Conservation (phyloP, 345 rosid species). For the Angophora floribunda region DNA sequence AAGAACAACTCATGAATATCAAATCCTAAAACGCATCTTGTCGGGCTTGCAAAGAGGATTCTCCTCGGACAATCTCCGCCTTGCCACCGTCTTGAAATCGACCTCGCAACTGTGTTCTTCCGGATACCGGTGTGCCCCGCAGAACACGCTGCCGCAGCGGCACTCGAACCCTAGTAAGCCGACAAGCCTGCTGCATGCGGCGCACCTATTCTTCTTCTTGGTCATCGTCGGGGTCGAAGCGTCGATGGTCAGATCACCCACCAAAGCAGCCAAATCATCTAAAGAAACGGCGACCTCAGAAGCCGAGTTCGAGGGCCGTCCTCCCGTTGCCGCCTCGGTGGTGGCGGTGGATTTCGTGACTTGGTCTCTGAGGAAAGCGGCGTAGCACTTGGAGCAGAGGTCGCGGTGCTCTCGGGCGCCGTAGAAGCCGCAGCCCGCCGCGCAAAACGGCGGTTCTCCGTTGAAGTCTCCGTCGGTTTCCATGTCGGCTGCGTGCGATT, state of each 20-base stretch:
- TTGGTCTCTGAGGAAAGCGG: neutral
- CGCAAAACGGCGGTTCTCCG: neutral
- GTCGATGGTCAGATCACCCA: neutral
- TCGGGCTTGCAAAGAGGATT: slow-evolving; percentile 69
- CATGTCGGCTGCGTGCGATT: neutral
- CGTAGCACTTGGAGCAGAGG: neutral
- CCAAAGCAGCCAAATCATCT: neutral
- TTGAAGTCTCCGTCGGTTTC: neutral
- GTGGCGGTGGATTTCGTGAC: neutral
- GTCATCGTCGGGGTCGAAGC: neutral
- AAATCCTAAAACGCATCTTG: slow-evolving; percentile 44
- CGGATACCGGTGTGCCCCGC: slow-evolving; percentile 67
- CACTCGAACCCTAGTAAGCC: slow-evolving; percentile 70
- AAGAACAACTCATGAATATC: neutral
- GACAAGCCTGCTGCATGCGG: slow-evolving; percentile 54
- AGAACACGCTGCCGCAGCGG: slow-evolving; percentile 57
- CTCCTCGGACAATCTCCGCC: slow-evolving; percentile 45
- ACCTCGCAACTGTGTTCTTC: slow-evolving; percentile 58
- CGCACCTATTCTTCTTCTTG: slow-evolving; percentile 23
- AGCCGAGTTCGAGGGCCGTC: neutral
- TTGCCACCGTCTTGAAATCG: slow-evolving; percentile 59
- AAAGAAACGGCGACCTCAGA: neutral
- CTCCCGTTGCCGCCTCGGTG: neutral
- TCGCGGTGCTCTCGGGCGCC: neutral
- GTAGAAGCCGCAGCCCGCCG: neutral